Percentiles rank a stretch among this genome's conserved stretches.
phyloP scores from a whole-genome alignment of 176 grass and related monocot genomes.

The Carex pumila region DNA sequence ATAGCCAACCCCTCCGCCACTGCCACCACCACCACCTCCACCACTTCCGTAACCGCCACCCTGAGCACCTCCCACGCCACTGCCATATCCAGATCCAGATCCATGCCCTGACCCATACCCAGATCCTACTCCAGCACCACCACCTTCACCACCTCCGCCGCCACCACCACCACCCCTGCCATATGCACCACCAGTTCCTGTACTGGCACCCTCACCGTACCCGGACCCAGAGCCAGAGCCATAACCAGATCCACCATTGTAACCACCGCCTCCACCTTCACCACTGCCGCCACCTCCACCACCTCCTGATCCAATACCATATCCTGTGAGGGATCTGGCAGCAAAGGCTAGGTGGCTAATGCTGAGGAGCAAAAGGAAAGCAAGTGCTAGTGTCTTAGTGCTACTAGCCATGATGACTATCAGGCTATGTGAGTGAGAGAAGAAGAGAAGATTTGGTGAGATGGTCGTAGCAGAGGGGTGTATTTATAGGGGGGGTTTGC shows the following conservation, averaged over 20 bases:
- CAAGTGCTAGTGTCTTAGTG: constrained; percentile 23
- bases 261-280: not conserved
- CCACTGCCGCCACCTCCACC: not conserved
- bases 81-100: constrained; percentile 5
- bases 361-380: constrained; percentile 22
- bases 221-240: constrained; percentile 20
- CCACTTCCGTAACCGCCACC: constrained; percentile 14
- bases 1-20: not conserved
- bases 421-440: not conserved
- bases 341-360: constrained; percentile 2
- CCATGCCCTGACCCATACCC: not conserved
- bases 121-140: constrained; percentile 6
- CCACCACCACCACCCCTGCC: constrained; percentile 10
- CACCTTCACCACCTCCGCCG: not conserved
- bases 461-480: not conserved
- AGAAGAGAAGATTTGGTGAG: constrained; percentile 14
- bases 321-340: constrained; percentile 12
- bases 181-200: constrained; percentile 7
- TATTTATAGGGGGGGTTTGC: constrained; percentile 24
- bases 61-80: not conserved
- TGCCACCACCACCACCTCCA: constrained; percentile 10
- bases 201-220: constrained; percentile 14
- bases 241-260: not conserved
- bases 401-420: constrained; percentile 3
- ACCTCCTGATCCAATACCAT: not conserved